Conservation (phyloP, 768 basidiomycete species). For the Leucogyrophana mollusca region DNA sequence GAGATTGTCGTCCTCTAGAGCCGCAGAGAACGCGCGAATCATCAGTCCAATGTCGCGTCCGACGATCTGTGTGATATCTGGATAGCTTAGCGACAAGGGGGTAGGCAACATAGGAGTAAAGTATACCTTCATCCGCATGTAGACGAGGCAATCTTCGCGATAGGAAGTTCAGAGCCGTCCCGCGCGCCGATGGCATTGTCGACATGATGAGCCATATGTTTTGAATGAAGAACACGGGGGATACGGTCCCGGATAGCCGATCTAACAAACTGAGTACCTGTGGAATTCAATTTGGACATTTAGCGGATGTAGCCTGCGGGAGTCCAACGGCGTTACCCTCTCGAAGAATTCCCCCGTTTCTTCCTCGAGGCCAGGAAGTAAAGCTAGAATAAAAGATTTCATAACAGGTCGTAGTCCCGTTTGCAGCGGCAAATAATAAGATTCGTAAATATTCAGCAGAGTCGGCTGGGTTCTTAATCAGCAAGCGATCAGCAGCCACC, state of each 20-base stretch:
- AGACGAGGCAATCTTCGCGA: constrained; percentile 73
- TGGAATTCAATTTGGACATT: constrained; percentile 11
- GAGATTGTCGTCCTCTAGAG: constrained; percentile 90
- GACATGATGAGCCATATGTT: constrained; percentile 94
- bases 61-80: constrained; percentile 68
- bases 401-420: constrained; percentile 79
- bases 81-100: constrained; percentile 5
- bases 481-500: neutral
- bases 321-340: constrained; percentile 44
- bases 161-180: constrained; percentile 86
- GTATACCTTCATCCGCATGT: constrained; percentile 66
- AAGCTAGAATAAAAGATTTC: constrained; percentile 91
- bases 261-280: constrained; percentile 83
- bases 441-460: constrained; percentile 89
- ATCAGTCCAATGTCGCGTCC: constrained; percentile 90
- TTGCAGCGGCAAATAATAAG: constrained; percentile 87
- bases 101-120: neutral
- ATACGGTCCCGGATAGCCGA: constrained; percentile 78
- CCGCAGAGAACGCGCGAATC: constrained; percentile 89
- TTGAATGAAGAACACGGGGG: constrained; percentile 89
- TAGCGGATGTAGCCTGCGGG: neutral
- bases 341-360: constrained; percentile 98
- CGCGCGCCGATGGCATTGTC: constrained; percentile 82
- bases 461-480: constrained; percentile 54
- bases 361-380: constrained; percentile 95